phyloP scores from a whole-genome alignment of 768 basidiomycete genomes.

The Lentinula guzmanii region DNA sequence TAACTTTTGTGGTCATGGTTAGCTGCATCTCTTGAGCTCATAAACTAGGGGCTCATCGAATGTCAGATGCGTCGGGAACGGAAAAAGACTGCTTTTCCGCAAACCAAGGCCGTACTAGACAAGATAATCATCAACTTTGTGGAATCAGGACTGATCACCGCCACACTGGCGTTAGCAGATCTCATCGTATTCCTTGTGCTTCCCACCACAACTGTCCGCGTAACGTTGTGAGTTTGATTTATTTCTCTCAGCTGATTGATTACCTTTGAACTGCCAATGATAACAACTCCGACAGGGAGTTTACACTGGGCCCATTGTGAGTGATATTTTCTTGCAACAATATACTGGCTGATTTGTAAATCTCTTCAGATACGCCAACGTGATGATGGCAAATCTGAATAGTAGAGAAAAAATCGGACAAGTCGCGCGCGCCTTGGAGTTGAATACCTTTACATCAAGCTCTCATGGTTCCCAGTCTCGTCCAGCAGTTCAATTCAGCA shows the following conservation, averaged over 20 bases:
- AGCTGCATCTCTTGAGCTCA: neutral
- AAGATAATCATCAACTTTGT: neutral
- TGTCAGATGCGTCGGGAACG: neutral
- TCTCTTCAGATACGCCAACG: neutral
- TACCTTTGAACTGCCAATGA: neutral
- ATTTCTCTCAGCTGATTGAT: neutral
- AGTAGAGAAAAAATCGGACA: neutral
- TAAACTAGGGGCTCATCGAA: neutral
- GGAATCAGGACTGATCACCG: neutral
- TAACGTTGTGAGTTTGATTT: neutral
- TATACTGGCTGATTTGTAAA: neutral
- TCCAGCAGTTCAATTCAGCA: neutral
- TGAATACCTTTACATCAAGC: neutral
- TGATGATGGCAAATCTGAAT: neutral
- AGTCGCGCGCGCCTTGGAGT: neutral
- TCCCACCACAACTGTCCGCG: neutral
- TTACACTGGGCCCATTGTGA: neutral
- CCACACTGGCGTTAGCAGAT: neutral
- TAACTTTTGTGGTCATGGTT: neutral
- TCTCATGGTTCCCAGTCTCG: neutral
- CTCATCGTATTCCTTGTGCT: neutral
- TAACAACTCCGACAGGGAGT: neutral
- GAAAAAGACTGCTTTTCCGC: neutral
- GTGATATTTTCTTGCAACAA: neutral
- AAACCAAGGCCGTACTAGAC: neutral